Evolutionary conservation across 805 yeast species (phyloP), one percentile per base, ranked within the genome.

Genomic region (Myxozyma geophila): DNA sequence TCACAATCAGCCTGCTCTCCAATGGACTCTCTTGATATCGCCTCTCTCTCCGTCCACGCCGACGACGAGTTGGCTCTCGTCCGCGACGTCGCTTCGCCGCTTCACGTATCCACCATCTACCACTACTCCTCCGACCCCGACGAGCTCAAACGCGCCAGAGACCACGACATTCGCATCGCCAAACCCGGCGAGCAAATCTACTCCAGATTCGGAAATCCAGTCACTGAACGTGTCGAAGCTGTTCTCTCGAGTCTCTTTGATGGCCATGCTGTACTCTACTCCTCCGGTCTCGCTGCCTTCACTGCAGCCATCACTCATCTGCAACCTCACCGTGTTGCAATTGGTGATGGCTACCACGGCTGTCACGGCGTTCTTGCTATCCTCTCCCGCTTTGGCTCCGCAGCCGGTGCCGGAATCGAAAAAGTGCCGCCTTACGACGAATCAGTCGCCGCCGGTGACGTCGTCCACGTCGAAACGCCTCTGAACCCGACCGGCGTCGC

Each of bases 311-410:
- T 92, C 74, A 83, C 87, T 41, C 82, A 86, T 68, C 81, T 79
- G 70, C 86, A 88, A 69, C 98, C 98, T 0, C 88, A 87, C 70
- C 80, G 80, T 15, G 76, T 92, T 36, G 88, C 90, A 36, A 83
- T 90, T 69, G 95, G 89, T 4, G 84, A 87, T 41, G 90, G 93
- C 6, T 92, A 92, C 75, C 96, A 89, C 72, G 98, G 98, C 2
- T 84, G 88, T 67, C 89, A 84, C 62, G 90, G 89, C 7, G 85
- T 90, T 60, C 83, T 87, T 2, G 79, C 85, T 43, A 78, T 92
- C 13, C 80, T 87, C 69, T 76, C 83, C 10, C 81, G 96, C 68
- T 82, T 87, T 64, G 79, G 82, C 50, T 89, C 88, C 5, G 33
- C 21, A n/a, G 15, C 19, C 33, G 51, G 28, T 8, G 17, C 37